These are phyloP conservation scores for Penicillium cinerascens DNA, from an alignment of 495 filamentous ascomycete genomes.

Conservation along the genomic window DNA sequence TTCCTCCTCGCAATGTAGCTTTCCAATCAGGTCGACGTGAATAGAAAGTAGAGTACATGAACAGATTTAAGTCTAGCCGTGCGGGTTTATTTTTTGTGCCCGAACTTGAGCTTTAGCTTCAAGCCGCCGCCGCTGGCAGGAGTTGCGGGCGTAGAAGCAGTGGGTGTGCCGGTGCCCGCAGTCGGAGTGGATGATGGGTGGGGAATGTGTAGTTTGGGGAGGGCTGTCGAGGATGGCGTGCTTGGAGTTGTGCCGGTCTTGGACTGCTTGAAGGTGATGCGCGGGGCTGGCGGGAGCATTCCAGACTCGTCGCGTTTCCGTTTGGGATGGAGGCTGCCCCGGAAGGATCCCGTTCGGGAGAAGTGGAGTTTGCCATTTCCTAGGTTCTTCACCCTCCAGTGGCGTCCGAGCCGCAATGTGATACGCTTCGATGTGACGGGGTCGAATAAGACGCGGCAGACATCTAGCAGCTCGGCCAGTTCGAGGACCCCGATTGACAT, in stretches of 20 bases:
- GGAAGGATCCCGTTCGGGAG: conserved; percentile 30
- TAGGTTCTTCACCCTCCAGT: conserved; percentile 62
- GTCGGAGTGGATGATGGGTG: conserved; percentile 26
- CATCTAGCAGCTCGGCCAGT: conserved; percentile 69
- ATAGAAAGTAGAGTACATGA: conserved; percentile 22
- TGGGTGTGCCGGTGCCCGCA: conserved; percentile 16
- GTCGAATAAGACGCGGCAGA: conserved; percentile 72
- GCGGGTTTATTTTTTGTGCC: conserved; percentile 30
- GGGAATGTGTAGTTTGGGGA: conserved; percentile 40
- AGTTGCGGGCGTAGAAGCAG: conserved; percentile 26
- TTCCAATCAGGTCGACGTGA: not conserved
- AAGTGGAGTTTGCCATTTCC: conserved; percentile 50
- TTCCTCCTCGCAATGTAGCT: not conserved
- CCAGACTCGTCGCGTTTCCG: conserved; percentile 44
- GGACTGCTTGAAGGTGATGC: conserved; percentile 47
- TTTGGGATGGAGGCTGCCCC: conserved; percentile 35
- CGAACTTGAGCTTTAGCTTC: conserved; percentile 46
- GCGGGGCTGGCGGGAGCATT: conserved; percentile 37
- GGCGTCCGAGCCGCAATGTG: conserved; percentile 63
- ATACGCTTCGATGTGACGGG: conserved; percentile 59
- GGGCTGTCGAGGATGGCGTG: conserved; percentile 20
- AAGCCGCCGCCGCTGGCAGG: conserved; percentile 38
- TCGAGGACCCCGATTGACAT: conserved; percentile 63
- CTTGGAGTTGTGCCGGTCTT: conserved; percentile 23
- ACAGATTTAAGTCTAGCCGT: conserved; percentile 7